Percentiles rank a stretch among this genome's conserved stretches.
These are phyloP conservation scores for Tylopilus sp. DNA, from an alignment of 1,284 basidiomycete genomes.

Conservation along the genomic window DNA sequence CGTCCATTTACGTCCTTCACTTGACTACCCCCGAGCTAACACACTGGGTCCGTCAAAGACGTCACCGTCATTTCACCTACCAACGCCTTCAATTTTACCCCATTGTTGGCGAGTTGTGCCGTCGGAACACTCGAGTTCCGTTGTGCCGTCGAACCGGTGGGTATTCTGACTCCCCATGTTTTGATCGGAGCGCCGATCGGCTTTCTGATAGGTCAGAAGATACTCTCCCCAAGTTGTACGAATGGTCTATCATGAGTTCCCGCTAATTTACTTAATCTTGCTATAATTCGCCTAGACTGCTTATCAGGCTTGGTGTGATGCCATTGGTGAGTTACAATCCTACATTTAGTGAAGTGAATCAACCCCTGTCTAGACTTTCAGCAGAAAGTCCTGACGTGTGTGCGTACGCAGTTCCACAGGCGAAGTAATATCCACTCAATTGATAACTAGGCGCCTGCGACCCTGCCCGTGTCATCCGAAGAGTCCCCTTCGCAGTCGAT, in stretches of 20 bases:
- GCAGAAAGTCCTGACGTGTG: constrained; percentile 57
- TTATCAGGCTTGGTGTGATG: constrained; percentile 72
- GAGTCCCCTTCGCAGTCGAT: constrained; percentile 12
- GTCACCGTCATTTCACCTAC: constrained; percentile 72
- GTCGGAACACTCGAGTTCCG: constrained; percentile 83
- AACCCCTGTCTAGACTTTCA: constrained; percentile 51
- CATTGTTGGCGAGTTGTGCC: constrained; percentile 70
- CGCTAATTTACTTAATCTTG: no score
- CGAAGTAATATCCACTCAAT: neutral
- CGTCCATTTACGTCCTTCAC: constrained; percentile 15
- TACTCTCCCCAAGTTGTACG: constrained; percentile 56
- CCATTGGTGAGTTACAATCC: constrained; percentile 43
- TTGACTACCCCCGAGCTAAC: constrained; percentile 4
- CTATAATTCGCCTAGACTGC: constrained; percentile 43
- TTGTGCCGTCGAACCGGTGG: constrained; percentile 76
- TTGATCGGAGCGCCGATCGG: constrained; percentile 1
- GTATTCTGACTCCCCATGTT: constrained; percentile 23
- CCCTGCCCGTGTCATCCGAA: constrained; percentile 40
- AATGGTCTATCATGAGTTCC: no score
- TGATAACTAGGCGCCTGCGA: constrained; percentile 51
- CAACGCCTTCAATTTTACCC: constrained; percentile 83
- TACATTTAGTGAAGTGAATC: neutral
- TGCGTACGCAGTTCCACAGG: constrained; percentile 32
- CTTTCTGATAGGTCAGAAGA: constrained; percentile 43
- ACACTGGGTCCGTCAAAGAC: constrained; percentile 39